These are phyloP conservation scores for Potentilla sterilis DNA, from an alignment of 306 rosid species.

Conservation along the genomic window DNA sequence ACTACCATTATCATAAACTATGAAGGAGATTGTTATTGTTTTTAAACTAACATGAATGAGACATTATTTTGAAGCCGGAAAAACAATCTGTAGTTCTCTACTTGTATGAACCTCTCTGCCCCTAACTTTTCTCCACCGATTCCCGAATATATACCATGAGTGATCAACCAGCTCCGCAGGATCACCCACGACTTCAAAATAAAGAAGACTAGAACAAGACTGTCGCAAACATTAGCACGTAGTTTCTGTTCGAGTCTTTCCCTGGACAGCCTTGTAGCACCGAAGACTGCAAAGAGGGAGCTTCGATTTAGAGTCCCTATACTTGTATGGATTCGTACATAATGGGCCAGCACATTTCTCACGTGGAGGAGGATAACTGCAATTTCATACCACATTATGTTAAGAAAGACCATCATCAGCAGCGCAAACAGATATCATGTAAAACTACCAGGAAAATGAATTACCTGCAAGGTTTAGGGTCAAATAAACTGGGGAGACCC, in stretches of 20 bases:
- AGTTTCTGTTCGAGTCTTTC: constrained; percentile 35
- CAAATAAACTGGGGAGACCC: constrained; percentile 72
- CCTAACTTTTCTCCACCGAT: neutral
- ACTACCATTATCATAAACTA: neutral
- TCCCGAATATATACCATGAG: neutral
- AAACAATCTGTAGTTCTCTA: neutral
- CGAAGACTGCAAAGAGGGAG: constrained; percentile 91
- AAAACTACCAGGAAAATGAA: constrained; percentile 15
- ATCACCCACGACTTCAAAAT: neutral
- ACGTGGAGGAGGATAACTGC: constrained; percentile 90
- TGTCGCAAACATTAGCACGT: constrained; percentile 28
- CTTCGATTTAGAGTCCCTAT: constrained; percentile 79
- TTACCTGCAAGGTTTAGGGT: constrained; percentile 43
- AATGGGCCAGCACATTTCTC: constrained; percentile 82
- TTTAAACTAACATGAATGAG: neutral
- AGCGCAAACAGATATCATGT: constrained; percentile 6
- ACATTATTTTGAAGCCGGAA: neutral
- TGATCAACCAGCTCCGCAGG: neutral
- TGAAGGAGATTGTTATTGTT: neutral
- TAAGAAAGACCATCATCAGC: constrained; percentile 14
- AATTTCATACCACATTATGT: constrained; percentile 17
- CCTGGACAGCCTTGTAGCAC: constrained; percentile 78
- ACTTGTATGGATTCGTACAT: constrained; percentile 75
- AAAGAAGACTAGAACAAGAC: neutral
- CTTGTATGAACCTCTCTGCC: constrained; percentile 7